phyloP scores from a whole-genome alignment of 108 stramenopile species.

The Stephanodiscus minutulus region DNA sequence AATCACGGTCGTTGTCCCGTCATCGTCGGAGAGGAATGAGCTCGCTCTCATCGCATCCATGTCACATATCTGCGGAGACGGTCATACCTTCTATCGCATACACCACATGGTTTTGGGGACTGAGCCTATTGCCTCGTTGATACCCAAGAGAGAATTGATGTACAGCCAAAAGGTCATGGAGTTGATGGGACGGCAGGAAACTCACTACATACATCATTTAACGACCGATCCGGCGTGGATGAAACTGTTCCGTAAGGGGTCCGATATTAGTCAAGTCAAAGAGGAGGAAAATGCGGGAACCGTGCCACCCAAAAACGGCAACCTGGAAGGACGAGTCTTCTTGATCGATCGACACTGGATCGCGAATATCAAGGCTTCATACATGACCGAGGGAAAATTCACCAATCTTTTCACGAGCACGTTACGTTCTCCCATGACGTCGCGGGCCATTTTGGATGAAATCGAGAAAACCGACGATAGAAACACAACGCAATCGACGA shows the following conservation, averaged over 20 bases:
- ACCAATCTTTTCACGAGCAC: slow-evolving; percentile 25
- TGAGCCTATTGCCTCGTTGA: slow-evolving; percentile 17
- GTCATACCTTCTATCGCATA: slow-evolving; percentile 47
- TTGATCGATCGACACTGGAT: slow-evolving; percentile 30
- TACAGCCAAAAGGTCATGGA: slow-evolving; percentile 44
- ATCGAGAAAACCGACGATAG: slow-evolving; percentile 13
- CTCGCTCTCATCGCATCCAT: slow-evolving; percentile 45
- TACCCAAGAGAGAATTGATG: slow-evolving; percentile 28
- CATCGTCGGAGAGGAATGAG: slow-evolving; percentile 9
- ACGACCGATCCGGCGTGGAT: slow-evolving; percentile 46
- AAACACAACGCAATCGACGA: slow-evolving; percentile 36
- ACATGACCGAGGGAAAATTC: slow-evolving; percentile 21
- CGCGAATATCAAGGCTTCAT: slow-evolving; percentile 42
- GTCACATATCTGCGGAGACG: slow-evolving; percentile 51
- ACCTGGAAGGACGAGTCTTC: slow-evolving; percentile 34
- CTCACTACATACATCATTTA: slow-evolving; percentile 41
- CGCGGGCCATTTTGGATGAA: slow-evolving; percentile 8
- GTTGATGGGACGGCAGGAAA: slow-evolving; percentile 50
- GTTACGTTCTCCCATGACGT: slow-evolving; percentile 41
- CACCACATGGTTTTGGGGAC: slow-evolving; percentile 44
- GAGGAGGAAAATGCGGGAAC: slow-evolving; percentile 16
- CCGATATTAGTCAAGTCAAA: slow-evolving; percentile 3
- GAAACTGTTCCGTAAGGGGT: slow-evolving; percentile 27
- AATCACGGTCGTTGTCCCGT: slow-evolving; percentile 23
- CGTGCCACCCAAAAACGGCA: neutral